phyloP scores from a whole-genome alignment of 2,329 filamentous ascomycete species.

The Biscogniauxia marginata region DNA sequence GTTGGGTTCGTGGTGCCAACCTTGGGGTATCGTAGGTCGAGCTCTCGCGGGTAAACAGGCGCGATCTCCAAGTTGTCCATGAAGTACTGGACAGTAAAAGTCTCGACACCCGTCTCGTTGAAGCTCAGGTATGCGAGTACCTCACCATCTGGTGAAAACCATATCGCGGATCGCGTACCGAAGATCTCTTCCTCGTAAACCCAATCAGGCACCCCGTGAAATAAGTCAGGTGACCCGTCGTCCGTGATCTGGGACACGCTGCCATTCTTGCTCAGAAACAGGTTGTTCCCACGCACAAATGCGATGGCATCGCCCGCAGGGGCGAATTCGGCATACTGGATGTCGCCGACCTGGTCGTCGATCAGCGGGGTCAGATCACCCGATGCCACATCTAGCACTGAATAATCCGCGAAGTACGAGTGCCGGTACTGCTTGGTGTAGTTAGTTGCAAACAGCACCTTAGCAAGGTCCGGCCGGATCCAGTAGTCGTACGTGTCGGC shows the following conservation, averaged over 20 bases:
- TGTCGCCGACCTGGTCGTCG: slow-evolving; percentile 59
- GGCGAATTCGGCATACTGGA: slow-evolving; percentile 65
- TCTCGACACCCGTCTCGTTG: slow-evolving; percentile 66
- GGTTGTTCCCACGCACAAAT: slow-evolving; percentile 65
- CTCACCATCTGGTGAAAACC: slow-evolving; percentile 57
- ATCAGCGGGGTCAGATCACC: slow-evolving; percentile 55
- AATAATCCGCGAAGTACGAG: slow-evolving; percentile 67
- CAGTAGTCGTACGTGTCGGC: slow-evolving; percentile 55
- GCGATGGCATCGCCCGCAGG: slow-evolving; percentile 59
- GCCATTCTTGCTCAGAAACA: slow-evolving; percentile 58
- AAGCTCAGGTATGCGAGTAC: slow-evolving; percentile 56
- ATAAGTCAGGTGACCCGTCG: slow-evolving; percentile 60
- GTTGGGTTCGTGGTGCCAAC: slow-evolving; percentile 67
- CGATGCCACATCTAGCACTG: slow-evolving; percentile 59
- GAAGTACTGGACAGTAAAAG: slow-evolving; percentile 66
- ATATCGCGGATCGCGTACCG: slow-evolving; percentile 48
- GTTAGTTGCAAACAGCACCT: slow-evolving; percentile 62
- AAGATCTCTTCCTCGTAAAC: slow-evolving; percentile 61
- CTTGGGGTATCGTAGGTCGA: slow-evolving; percentile 67
- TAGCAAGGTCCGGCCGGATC: slow-evolving; percentile 58
- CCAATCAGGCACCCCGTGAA: slow-evolving; percentile 66
- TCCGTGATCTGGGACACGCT: slow-evolving; percentile 55
- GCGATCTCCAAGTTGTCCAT: slow-evolving; percentile 58
- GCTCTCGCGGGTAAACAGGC: slow-evolving; percentile 59
- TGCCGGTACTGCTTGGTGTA: slow-evolving; percentile 68